Percentiles rank a stretch among this genome's conserved stretches.
Evolutionary conservation across 345 rosid species (phyloP).

Genomic region (Clarkia xantiana): DNA sequence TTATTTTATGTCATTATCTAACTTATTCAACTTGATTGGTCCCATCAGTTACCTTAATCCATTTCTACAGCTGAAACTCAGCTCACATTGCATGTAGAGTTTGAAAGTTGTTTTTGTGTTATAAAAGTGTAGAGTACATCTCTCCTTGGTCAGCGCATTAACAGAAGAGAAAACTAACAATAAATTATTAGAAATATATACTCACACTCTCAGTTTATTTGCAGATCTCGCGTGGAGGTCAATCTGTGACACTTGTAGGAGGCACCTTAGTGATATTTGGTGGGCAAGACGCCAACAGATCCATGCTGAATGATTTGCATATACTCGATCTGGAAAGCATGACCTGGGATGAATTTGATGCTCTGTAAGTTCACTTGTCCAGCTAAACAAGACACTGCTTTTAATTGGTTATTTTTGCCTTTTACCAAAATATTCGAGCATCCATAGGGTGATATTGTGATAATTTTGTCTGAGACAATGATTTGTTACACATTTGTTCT

Average conservation of each 20-base stretch:
- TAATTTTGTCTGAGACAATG: not conserved
- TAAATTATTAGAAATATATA: not conserved
- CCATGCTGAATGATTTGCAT: slow-evolving; percentile 85
- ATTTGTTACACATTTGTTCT: not conserved
- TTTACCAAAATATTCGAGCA: too few relatives aligned
- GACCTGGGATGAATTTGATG: slow-evolving; percentile 99
- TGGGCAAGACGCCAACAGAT: slow-evolving; percentile 88
- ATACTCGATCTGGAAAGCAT: slow-evolving; percentile 89
- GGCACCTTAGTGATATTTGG: slow-evolving; percentile 88
- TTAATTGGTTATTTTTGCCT: not conserved
- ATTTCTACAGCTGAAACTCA: too few relatives aligned
- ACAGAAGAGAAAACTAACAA: too few relatives aligned
- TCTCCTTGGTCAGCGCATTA: too few relatives aligned
- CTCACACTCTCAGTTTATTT: slow-evolving; percentile 13
- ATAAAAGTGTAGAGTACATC: too few relatives aligned
- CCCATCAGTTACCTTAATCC: too few relatives aligned
- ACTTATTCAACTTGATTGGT: too few relatives aligned
- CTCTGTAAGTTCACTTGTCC: slow-evolving; percentile 44
- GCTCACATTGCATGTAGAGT: too few relatives aligned
- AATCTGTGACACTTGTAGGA: slow-evolving; percentile 81
- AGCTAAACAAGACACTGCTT: not conserved
- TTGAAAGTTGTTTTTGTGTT: too few relatives aligned
- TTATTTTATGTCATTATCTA: not conserved
- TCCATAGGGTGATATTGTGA: too few relatives aligned
- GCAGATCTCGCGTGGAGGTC: slow-evolving; percentile 97